Base-by-base conservation (phyloP, 305 asterid species). In the Stenogyne calaminthoides region DNA sequence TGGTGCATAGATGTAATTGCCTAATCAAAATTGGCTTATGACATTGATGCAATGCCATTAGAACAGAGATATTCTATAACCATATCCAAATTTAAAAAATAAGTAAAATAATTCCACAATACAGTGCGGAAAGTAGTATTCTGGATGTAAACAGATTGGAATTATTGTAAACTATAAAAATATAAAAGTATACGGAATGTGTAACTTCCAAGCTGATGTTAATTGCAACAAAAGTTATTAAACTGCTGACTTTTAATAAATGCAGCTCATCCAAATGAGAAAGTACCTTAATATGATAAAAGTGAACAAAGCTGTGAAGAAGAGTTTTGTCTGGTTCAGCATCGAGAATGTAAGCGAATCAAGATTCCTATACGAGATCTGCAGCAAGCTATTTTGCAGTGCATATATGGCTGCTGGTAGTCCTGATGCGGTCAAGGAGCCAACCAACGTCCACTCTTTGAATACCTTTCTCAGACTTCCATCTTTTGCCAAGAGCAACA, bases 301-400 rank as follows among this genome's bases (percentile, higher is more conserved):
- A 20, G 96, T 85, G 80, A 95, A 92, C 72, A 92, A 83, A 12
- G 99, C 99, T 10, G 99, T 92, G 88, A 92, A 95, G 72, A 95
- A 84, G 7, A 95, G 78, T 85, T 95, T 95, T 76, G 99, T 92
- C 84, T 95, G 99, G 88, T 95, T 95, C 90, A 95, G 81, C 80
- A 95, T 90, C 25, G 98, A 87, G 86, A 95, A 95, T 4, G 99
- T 95, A 78, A 95, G 98, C 0, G 98, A 95, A 85, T 95, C 99
- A 75, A 95, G 98, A 74, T 92, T 92, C 71, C 76, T 87, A 77
- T 92, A 95, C 2, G 99, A 83, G 72, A 92, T 92, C 88, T 92
- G 99, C 81, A 95, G 80, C 89, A 95, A 87, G 88, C 96, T 95
- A 77, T 90, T 95, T 78, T 95, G 99, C 42, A 95, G 87, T 27